These are phyloP conservation scores for Penicillium canescens DNA, from an alignment of 495 filamentous ascomycete species.

Conservation along the genomic window DNA sequence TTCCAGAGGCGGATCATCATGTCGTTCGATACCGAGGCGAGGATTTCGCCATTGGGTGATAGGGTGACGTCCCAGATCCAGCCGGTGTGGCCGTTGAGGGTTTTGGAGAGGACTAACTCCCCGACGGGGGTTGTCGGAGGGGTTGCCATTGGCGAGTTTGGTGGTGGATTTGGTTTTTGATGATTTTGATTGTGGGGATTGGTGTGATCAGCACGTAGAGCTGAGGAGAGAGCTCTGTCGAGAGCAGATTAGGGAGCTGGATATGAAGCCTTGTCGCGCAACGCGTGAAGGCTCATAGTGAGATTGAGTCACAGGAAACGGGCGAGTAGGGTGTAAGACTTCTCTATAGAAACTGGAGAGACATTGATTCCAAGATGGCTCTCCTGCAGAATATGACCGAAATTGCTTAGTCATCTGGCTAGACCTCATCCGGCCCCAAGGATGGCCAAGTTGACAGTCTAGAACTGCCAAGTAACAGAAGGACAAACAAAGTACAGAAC, in stretches of 20 bases:
- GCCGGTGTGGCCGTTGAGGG: conserved; percentile 7
- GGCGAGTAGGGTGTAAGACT: no score
- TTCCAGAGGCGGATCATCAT: conserved; percentile 11
- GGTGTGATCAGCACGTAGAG: background rate
- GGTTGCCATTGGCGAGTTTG: background rate
- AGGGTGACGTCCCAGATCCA: conserved; percentile 6
- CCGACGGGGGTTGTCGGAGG: background rate
- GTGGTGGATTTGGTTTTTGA: background rate
- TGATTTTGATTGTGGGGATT: background rate
- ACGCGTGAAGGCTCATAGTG: conserved; percentile 7
- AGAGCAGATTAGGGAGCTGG: background rate
- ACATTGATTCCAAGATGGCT: no score
- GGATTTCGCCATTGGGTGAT: conserved; percentile 4
- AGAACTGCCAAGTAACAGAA: no score
- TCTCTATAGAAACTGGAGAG: no score
- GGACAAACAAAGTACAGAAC: no score
- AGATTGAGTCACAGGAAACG: background rate
- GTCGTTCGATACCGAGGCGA: conserved; percentile 9
- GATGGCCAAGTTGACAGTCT: no score
- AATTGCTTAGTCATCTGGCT: no score
- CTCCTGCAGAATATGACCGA: no score
- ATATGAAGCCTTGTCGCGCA: background rate
- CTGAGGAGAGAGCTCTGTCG: background rate
- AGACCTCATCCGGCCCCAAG: no score
- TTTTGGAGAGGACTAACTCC: conserved; percentile 3